Conservation (phyloP, 768 basidiomycete genomes). For the Baorangia bicolor region DNA sequence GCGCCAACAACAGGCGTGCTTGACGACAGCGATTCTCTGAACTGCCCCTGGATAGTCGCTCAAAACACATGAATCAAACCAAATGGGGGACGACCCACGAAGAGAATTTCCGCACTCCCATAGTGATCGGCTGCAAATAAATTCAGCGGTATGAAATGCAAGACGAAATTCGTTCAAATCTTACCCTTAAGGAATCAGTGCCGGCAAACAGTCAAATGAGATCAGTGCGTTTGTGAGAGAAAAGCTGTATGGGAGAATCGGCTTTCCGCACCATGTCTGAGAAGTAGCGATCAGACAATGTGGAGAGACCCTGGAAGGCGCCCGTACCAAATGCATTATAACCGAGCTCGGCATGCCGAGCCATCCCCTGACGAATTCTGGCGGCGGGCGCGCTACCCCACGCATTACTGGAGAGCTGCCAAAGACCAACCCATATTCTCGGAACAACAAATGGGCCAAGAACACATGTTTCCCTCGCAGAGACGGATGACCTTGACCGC, state of each 20-base stretch:
- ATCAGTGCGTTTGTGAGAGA: constrained; percentile 15
- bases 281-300: constrained; percentile 7
- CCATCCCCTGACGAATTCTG: constrained; percentile 69
- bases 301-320: constrained; percentile 8
- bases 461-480: constrained; percentile 43
- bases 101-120: constrained; percentile 79
- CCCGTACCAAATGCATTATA: constrained; percentile 47
- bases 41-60: constrained; percentile 57
- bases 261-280: constrained; percentile 55
- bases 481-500: constrained; percentile 6
- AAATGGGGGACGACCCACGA: constrained; percentile 45
- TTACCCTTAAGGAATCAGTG: constrained; percentile 26
- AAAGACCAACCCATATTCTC: constrained; percentile 74
- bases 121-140: constrained; percentile 73
- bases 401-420: constrained; percentile 84
- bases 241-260: constrained; percentile 1
- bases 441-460: constrained; percentile 60
- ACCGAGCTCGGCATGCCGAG: constrained; percentile 54
- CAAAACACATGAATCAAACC: not conserved
- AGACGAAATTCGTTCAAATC: not conserved
- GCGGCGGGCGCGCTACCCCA: constrained; percentile 75
- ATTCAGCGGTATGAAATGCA: constrained; percentile 8
- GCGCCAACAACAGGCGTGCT: constrained; percentile 57
- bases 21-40: constrained; percentile 46
- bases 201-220: constrained; percentile 2